Base-by-base conservation (phyloP, 1,284 basidiomycete genomes). In the Puccinia triticina region DNA sequence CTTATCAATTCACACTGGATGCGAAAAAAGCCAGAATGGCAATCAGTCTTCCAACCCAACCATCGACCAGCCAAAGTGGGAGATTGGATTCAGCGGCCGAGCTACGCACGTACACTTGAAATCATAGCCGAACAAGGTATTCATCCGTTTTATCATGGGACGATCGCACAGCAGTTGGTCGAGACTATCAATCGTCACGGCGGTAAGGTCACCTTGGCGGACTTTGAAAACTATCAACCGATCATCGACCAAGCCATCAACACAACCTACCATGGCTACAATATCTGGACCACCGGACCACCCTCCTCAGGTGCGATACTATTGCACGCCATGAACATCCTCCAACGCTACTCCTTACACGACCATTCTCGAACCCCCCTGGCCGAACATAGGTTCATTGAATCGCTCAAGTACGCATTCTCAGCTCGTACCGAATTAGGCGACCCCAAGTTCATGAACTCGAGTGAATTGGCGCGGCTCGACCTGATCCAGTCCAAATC, bases 281-380 rank as follows among this genome's bases (percentile, higher is more conserved):
- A 90, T 83, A 89, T 98, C 34, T 97, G 94, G 87, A 95, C 94
- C 0, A 91, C 93, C 0, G 91, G 91, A 85, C 92, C 93, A 14
- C 96, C 95, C 8, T 92, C 93, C 4, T 93, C 91, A 40, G 94
- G 94, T 26, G 91, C 92, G 85, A 92, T 92, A 10, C 88, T 95
- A 43, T 87, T 94, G 64, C 91, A 93, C 85, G 92, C 94, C 90
- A 88, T 95, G 34, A 94, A 95, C 85, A 86, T 94, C 32, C 87
- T 93, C 69, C 93, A 94, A 85, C 88, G 89, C 46, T 94, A 83
- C 81, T 89, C 91, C 73, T 87, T 92, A 64, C 85, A 87, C 12
- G 87, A 89, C 4, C 88, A 88, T 73, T 90, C 89, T 72, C 87
- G 89, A 80, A 91, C 90, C 18, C 88, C 88, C 0, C 85, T 93